Conservation (phyloP, 2,329 filamentous ascomycete genomes). For the Sclerotinia trifoliorum region DNA sequence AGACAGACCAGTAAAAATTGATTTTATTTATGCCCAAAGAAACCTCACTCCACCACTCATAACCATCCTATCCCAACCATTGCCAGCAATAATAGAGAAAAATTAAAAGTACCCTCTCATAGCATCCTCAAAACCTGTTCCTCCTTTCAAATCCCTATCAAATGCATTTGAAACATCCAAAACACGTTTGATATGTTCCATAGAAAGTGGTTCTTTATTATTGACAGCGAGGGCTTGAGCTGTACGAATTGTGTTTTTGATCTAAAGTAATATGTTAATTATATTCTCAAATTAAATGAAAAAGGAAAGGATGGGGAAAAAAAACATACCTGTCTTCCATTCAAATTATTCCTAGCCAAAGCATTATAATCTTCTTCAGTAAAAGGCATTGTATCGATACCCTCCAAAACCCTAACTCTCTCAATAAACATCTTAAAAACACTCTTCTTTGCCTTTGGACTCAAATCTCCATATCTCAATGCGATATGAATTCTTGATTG, state of each 20-base stretch:
- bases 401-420: slow-evolving; percentile 65
- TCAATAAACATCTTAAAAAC: slow-evolving; percentile 86
- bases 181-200: slow-evolving; percentile 78
- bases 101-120: slow-evolving; percentile 72
- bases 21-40: slow-evolving; percentile 4
- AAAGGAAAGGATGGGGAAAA: not conserved
- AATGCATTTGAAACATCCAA: slow-evolving; percentile 83
- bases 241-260: slow-evolving; percentile 84
- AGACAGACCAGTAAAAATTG: not conserved
- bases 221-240: slow-evolving; percentile 80
- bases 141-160: slow-evolving; percentile 78
- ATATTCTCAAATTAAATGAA: not conserved
- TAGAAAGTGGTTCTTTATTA: slow-evolving; percentile 66
- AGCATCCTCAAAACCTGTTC: slow-evolving; percentile 75
- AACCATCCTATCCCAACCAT: not conserved
- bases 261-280: slow-evolving; percentile 43
- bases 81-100: not conserved
- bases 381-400: slow-evolving; percentile 59
- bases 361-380: slow-evolving; percentile 64
- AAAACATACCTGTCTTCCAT: slow-evolving; percentile 60
- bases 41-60: not conserved
- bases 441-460: slow-evolving; percentile 67
- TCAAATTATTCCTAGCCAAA: slow-evolving; percentile 67
- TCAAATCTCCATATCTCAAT: slow-evolving; percentile 74
- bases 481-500: slow-evolving; percentile 81